Percentiles rank a stretch among this genome's conserved stretches.
Evolutionary conservation across 2,329 filamentous ascomycete species (phyloP).

Genomic region (Fusarium humuli): DNA sequence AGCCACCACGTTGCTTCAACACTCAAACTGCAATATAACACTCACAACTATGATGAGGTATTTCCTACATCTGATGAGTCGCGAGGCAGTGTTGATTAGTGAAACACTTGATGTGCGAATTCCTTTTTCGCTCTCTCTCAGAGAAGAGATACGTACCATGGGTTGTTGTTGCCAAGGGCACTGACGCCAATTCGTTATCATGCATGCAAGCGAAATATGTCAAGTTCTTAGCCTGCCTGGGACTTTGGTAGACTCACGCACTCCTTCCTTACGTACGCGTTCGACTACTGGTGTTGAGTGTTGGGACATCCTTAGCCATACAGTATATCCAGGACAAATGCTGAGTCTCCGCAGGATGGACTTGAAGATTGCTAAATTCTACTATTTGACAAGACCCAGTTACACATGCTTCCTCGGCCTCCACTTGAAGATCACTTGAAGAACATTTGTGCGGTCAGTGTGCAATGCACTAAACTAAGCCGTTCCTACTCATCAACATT

Average conservation of each 20-base stretch:
- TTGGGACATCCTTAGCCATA: neutral
- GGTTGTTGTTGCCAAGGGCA: neutral
- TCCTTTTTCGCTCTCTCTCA: neutral
- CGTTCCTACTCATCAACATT: neutral
- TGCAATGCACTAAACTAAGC: neutral
- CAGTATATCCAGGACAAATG: neutral
- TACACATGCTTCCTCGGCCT: neutral
- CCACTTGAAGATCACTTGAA: neutral
- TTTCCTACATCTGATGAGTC: constrained; percentile 15
- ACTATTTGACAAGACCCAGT: neutral
- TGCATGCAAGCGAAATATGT: constrained; percentile 5
- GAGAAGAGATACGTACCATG: neutral
- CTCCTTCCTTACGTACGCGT: neutral
- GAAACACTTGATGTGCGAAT: constrained; percentile 19
- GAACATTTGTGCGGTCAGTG: neutral
- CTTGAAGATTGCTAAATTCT: neutral
- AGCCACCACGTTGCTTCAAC: neutral
- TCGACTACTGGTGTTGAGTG: neutral
- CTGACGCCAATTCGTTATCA: neutral
- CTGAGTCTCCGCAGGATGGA: neutral
- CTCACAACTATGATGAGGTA: constrained; percentile 7
- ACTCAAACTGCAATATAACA: neutral
- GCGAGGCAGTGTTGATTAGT: constrained; percentile 22
- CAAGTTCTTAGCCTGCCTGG: neutral
- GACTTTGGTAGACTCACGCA: neutral